Percentiles rank a stretch among this genome's conserved stretches.
Evolutionary conservation across 73 alveolate genomes (phyloP).

Genomic region (Paramecium sonneborni): DNA sequence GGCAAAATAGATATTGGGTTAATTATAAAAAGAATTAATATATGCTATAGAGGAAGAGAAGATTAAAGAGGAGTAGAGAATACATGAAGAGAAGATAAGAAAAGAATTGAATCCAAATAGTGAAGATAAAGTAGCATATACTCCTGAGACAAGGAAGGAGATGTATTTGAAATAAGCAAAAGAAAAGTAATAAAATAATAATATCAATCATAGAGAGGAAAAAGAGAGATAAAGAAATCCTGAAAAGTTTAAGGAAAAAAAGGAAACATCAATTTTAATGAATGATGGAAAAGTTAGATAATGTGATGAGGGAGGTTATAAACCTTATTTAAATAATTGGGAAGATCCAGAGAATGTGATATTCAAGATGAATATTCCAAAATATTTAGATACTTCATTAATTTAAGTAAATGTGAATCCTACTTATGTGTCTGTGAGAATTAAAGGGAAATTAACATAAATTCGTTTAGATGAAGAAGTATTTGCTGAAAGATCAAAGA

Average conservation of each 20-base stretch:
- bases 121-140: slow-evolving; percentile 66
- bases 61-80: slow-evolving; percentile 69
- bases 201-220: slow-evolving; percentile 26
- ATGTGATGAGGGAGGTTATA: slow-evolving; percentile 93
- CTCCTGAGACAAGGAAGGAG: slow-evolving; percentile 73
- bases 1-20: slow-evolving; percentile 77
- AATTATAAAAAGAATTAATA: slow-evolving; percentile 71
- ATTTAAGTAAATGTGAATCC: slow-evolving; percentile 97
- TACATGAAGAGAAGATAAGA: slow-evolving; percentile 64
- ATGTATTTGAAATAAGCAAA: slow-evolving; percentile 73
- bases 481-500: slow-evolving; percentile 82
- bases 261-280: slow-evolving; percentile 80
- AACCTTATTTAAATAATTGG: slow-evolving; percentile 78
- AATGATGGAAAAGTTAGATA: slow-evolving; percentile 89
- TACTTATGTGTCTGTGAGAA: slow-evolving; percentile 89
- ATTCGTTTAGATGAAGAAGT: slow-evolving; percentile 87
- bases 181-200: slow-evolving; percentile 39
- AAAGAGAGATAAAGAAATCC: slow-evolving; percentile 65
- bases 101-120: slow-evolving; percentile 69
- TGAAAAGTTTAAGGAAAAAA: slow-evolving; percentile 67
- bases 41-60: slow-evolving; percentile 74
- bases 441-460: slow-evolving; percentile 91
- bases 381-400: slow-evolving; percentile 93
- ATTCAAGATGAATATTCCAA: slow-evolving; percentile 83
- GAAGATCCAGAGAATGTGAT: slow-evolving; percentile 77